Percentiles rank a stretch among this genome's conserved stretches.
These are phyloP conservation scores for Vinca major DNA, from an alignment of 305 asterid genomes.

Conservation along the genomic window DNA sequence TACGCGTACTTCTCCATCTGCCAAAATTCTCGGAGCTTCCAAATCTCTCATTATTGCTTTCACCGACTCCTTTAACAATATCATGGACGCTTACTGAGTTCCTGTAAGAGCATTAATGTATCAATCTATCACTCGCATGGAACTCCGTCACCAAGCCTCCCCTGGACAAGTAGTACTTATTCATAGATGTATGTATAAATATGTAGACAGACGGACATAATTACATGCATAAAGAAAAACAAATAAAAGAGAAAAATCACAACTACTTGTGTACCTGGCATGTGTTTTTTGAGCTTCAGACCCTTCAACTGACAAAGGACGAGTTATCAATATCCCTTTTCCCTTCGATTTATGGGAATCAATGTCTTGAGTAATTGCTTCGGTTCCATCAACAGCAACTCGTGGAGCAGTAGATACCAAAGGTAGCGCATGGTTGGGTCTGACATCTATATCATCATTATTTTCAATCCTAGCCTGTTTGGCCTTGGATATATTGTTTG, in stretches of 20 bases:
- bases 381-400: conserved; percentile 26
- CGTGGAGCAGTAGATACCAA: conserved; percentile 26
- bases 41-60: conserved; percentile 16
- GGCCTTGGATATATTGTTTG: conserved; percentile 23
- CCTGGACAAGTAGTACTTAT: no score
- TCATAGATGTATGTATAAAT: no score
- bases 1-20: conserved; percentile 54
- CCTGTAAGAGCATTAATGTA: conserved; percentile 29
- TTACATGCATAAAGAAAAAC: no score
- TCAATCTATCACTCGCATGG: background rate
- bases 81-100: conserved; percentile 21
- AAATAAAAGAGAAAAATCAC: no score
- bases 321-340: no score
- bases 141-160: background rate
- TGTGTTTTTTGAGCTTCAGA: no score
- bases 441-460: conserved; percentile 24
- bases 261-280: no score
- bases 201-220: no score
- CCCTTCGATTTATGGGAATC: conserved; percentile 17
- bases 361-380: conserved; percentile 39
- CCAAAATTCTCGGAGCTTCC: conserved; percentile 27
- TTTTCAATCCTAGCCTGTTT: conserved; percentile 38
- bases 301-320: no score
- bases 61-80: conserved; percentile 29
- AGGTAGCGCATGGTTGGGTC: conserved; percentile 18